A percentile compares a stretch with the other conserved stretches of the same genome.
Evolutionary conservation across 345 rosid species (phyloP).

Genomic region (Sapria himalayana): DNA sequence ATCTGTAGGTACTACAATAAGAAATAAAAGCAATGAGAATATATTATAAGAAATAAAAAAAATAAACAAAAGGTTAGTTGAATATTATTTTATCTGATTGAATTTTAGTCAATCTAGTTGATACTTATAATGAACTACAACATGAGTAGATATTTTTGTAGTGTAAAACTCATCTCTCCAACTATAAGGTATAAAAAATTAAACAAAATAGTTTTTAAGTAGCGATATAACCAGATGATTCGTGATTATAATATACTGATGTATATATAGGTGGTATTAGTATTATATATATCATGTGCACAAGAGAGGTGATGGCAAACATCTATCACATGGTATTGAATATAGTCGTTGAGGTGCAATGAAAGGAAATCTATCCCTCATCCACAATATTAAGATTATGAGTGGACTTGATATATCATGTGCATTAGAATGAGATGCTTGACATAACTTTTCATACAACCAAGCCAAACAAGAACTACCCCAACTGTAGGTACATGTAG

Average conservation of each 20-base stretch:
- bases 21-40: no score
- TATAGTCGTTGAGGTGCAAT: neutral
- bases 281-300: neutral
- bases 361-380: neutral
- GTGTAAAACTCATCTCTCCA: slow-evolving; percentile 2
- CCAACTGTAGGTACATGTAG: neutral
- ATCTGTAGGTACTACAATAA: neutral
- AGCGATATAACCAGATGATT: no score
- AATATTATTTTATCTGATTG: slow-evolving; percentile 1
- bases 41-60: no score
- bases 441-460: slow-evolving; percentile 7
- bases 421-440: neutral
- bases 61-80: neutral
- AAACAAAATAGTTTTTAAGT: neutral
- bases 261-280: neutral
- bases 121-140: slow-evolving; percentile 1
- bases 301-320: slow-evolving; percentile 1
- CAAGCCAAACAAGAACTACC: slow-evolving; percentile 4
- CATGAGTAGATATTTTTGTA: slow-evolving; percentile 1
- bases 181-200: neutral
- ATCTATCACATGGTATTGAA: neutral
- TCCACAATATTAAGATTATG: slow-evolving; percentile 1
- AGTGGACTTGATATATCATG: slow-evolving; percentile 5
- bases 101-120: slow-evolving; percentile 3
- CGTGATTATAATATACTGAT: neutral